phyloP scores from a whole-genome alignment of 192 early-diverging fungal species.

The Funneliformis mosseae region DNA sequence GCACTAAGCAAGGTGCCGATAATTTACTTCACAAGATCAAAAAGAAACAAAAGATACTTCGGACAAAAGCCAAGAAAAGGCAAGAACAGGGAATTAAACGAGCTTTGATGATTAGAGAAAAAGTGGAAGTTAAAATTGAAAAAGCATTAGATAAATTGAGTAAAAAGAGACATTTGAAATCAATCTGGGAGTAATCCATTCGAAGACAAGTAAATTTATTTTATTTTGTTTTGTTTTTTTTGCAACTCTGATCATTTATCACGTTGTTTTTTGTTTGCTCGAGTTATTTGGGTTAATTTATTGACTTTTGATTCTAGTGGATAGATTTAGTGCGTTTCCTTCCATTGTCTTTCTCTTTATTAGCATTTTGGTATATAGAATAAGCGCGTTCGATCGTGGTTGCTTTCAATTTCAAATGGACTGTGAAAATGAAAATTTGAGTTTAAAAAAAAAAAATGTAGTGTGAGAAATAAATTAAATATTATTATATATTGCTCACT shows the following conservation, averaged over 20 bases:
- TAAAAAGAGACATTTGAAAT: not conserved
- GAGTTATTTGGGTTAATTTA: no score
- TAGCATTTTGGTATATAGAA: not conserved
- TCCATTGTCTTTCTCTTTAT: not conserved
- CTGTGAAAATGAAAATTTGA: not conserved
- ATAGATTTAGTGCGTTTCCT: constrained; percentile 32
- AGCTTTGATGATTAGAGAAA: constrained; percentile 9
- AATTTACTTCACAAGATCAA: constrained; percentile 10
- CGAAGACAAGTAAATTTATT: not conserved
- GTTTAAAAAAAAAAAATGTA: not conserved
- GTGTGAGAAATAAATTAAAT: no score
- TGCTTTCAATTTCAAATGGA: constrained; percentile 17
- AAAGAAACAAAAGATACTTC: constrained; percentile 4
- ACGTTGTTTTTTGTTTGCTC: not conserved
- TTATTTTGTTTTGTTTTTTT: not conserved
- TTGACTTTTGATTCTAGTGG: not conserved
- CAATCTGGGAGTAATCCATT: not conserved
- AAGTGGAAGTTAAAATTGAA: not conserved
- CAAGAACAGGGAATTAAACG: not conserved
- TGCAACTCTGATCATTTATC: not conserved
- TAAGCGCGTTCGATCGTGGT: not conserved
- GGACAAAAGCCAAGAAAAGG: constrained; percentile 14
- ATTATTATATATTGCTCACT: constrained; percentile 14
- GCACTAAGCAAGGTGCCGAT: not conserved
- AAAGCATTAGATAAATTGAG: not conserved